Base-by-base conservation (phyloP, 2,329 filamentous ascomycete species). In the Penicillium capsulatum region DNA sequence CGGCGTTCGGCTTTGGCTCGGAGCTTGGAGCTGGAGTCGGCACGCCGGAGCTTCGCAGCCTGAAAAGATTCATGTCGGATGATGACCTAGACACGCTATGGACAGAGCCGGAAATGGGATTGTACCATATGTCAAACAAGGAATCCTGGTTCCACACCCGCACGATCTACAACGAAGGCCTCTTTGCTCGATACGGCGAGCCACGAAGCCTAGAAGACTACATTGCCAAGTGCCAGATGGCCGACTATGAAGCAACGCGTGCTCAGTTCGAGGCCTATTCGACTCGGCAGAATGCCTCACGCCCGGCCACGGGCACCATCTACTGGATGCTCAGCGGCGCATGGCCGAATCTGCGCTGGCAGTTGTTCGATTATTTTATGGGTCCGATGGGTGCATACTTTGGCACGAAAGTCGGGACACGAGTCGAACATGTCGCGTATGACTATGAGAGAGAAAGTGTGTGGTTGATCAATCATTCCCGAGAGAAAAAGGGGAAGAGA, bases 271-370 rank as follows among this genome's bases (percentile, higher is more conserved):
- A 83, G 53, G 77, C 64, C 0, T 82, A 74, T 51, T 65, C 71
- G 0, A 64, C 72, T 2, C 63, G 68, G 0, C 80, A 77, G 70
- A 74, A 56, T 44, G 67, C 66, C 1, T 56, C 63, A 1, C 64
- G 73, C 3, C 74, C 77, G 0, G 77, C 79, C 0, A 82, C 79
- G 0, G 80, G 80, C 0, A 34, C 77, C 1, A 74, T 83, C 11
- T 83, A 83, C 62, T 83, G 80, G 80, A 83, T 83, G 79, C 58
- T 83, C 37, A 81, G 81, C 48, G 74, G 74, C 31, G 80, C 79
- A 0, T 83, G 79, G 78, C 80, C 80, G 0, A 75, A 71, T 38
- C 61, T 83, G 17, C 80, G 83, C 53, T 84, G 80, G 80, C 77
- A 78, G 37, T 60, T 81, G 4, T 81, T 81, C 53, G 80, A 83